Conservation (phyloP, 148 eudicot species). For the Arctostaphylos glauca region DNA sequence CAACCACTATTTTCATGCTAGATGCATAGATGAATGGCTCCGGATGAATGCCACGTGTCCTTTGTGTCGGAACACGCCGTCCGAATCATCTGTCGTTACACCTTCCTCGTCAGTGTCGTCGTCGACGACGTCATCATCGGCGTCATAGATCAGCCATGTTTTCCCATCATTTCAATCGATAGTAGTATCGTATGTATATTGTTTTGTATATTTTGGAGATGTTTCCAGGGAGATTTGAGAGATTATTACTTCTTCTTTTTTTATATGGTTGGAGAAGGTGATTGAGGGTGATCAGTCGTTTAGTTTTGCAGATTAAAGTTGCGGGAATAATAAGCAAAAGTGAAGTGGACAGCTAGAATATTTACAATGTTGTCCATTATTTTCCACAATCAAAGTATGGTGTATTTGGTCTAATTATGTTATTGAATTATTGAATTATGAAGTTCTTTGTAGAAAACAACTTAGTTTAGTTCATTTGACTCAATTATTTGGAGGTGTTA, state of each 20-base stretch:
- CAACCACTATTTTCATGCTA: slow-evolving; percentile 75
- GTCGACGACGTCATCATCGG: background rate
- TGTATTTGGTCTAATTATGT: no score
- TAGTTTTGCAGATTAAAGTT: background rate
- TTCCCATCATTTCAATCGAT: background rate
- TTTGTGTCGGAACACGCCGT: slow-evolving; percentile 68
- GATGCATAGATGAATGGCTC: slow-evolving; percentile 88
- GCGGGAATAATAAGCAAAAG: background rate
- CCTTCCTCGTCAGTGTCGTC: slow-evolving; percentile 14
- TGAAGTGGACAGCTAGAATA: background rate
- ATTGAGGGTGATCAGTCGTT: background rate
- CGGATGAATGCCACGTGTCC: slow-evolving; percentile 73
- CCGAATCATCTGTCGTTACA: slow-evolving; percentile 17
- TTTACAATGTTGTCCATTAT: background rate
- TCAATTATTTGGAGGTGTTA: no score
- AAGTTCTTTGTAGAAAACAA: no score
- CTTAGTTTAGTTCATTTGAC: no score
- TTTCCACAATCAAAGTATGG: background rate
- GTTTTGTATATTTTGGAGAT: background rate
- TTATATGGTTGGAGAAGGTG: background rate
- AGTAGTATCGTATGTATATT: background rate
- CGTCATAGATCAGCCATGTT: background rate
- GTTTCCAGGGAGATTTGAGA: background rate
- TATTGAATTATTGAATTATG: no score
- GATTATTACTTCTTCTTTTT: background rate